Percentiles rank a stretch among this genome's conserved stretches.
phyloP scores from a whole-genome alignment of 352 stramenopile genomes.

The Achlya hypogyna region DNA sequence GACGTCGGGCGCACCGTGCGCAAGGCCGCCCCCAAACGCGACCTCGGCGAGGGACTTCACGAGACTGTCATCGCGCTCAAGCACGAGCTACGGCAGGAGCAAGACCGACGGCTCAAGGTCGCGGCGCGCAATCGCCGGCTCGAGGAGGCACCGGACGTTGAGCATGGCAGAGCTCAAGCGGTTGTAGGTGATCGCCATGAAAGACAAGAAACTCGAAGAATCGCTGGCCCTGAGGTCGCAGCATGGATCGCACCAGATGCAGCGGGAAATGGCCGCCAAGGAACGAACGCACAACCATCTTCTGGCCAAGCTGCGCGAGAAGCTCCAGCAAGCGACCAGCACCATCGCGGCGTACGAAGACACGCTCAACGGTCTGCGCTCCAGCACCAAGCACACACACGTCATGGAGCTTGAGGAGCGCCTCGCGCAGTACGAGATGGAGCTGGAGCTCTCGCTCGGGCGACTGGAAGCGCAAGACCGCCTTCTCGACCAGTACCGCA shows the following conservation, averaged over 20 bases:
- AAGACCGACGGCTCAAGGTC: constrained; percentile 1
- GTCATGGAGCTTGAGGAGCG: constrained; percentile 15
- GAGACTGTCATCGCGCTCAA: constrained; percentile 13
- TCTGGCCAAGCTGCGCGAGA: constrained; percentile 18
- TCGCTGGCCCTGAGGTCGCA: neutral
- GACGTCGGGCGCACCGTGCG: constrained; percentile 1
- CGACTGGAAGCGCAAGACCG: neutral
- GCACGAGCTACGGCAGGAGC: constrained; percentile 12
- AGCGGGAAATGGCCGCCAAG: neutral
- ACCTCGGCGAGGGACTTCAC: constrained; percentile 2
- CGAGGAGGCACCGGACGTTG: neutral
- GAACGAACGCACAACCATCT: constrained; percentile 15
- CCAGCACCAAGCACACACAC: constrained; percentile 15
- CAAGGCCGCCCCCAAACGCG: neutral
- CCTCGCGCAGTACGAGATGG: constrained; percentile 5
- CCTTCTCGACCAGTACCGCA: neutral
- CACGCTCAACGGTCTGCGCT: constrained; percentile 7
- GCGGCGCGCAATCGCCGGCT: constrained; percentile 12
- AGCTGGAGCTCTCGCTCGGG: neutral
- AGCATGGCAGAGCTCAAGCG: neutral
- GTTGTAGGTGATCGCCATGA: constrained; percentile 18
- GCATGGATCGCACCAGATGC: constrained; percentile 14
- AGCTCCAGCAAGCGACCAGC: constrained; percentile 7
- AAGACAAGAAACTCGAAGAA: constrained; percentile 20
- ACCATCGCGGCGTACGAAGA: constrained; percentile 19